Evolutionary conservation across 108 stramenopile species (phyloP), one percentile per base, ranked within the genome.

Genomic region (Pseudonitzschia pungens): DNA sequence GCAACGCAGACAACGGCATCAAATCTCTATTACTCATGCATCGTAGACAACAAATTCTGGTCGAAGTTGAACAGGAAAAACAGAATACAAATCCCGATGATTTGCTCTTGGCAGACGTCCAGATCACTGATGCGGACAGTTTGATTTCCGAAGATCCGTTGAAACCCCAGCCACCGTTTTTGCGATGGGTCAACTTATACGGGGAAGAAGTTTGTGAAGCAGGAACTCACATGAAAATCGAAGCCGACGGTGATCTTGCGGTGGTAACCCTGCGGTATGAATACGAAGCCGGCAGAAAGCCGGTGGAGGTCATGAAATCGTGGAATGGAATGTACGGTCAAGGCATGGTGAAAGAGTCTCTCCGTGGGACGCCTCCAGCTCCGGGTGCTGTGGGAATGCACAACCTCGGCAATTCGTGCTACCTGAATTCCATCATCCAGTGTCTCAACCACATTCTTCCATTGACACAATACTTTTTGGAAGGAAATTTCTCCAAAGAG

Each of bases 331-430:
- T 86, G 58, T 84, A 90, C 53, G 92, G 92, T 24, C 79, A 82
- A 22, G 92, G 92, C 1, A 90, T 92, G 69, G 83, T 92, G 50
- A 84, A 89, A 45, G 92, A 92, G 70, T 89, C 92, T 16, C 77
- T 92, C 16, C 83, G 87, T 12, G 92, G 92, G 11, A 76, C 77
- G 1, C 92, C 89, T 33, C 88, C 89, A 0, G 89, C 88, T 27
- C 85, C 89, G 65, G 98, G 96, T 26, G 80, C 83, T 14, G 97
- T 99, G 6, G 99, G 99, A 2, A 84, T 99, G 71, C 84, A 82
- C 36, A 99, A 99, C 75, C 85, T 99, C 12, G 99, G 99, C 16
- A 99, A 99, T 75, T 93, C 94, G n/a, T 99, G 99, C 73, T 99
- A 94, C 81, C 75, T 99, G 81, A 97, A 97, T 72, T 88, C 89